Percentiles rank a stretch among this genome's conserved stretches.
These are phyloP conservation scores for Pseudotsuga menziesii DNA, from an alignment of 75 land plant genomes.

Conservation along the genomic window DNA sequence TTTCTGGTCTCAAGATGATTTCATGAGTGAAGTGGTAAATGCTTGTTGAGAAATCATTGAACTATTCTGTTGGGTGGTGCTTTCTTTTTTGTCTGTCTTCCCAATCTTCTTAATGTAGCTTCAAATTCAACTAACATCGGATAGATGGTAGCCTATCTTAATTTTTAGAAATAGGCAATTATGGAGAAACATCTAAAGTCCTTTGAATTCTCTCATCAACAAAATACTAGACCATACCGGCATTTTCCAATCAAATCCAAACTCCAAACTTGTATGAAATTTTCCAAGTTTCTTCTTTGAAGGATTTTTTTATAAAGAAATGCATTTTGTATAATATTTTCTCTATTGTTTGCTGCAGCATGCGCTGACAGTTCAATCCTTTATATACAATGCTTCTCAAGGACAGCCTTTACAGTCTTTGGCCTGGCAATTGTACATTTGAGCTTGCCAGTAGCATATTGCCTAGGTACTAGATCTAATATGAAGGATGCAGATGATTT, in stretches of 20 bases:
- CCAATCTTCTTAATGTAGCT: too few species aligned
- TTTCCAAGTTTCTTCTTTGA: neutral
- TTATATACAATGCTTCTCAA: neutral
- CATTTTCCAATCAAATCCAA: neutral
- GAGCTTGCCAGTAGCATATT: neutral
- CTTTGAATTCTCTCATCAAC: neutral
- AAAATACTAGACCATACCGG: neutral
- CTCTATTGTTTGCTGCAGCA: neutral
- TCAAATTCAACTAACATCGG: too few species aligned
- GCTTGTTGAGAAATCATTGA: too few species aligned
- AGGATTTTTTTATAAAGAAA: neutral
- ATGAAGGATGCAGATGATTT: neutral
- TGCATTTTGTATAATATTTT: neutral
- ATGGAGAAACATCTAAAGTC: neutral
- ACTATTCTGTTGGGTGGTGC: too few species aligned
- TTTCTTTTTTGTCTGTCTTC: too few species aligned
- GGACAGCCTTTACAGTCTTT: neutral
- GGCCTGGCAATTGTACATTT: neutral
- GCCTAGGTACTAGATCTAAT: neutral
- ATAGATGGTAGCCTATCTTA: neutral
- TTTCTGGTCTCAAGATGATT: too few species aligned
- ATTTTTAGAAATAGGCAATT: neutral
- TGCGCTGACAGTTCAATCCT: neutral
- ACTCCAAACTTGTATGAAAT: neutral
- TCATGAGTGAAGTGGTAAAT: too few species aligned